These are phyloP conservation scores for Medicago lupulina DNA, from an alignment of 306 rosid species.

Conservation along the genomic window DNA sequence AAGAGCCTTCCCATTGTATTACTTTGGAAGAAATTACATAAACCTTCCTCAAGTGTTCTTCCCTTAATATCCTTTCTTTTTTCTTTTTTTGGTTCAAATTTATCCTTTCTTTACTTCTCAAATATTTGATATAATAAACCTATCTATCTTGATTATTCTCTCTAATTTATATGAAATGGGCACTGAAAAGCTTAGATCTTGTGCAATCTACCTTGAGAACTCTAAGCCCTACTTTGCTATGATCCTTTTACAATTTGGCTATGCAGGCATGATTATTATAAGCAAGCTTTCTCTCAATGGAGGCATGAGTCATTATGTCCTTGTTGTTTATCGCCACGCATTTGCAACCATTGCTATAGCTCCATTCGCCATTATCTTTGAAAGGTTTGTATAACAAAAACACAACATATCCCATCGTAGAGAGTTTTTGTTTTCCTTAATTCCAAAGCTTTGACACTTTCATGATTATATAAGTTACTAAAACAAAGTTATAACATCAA, in stretches of 20 bases:
- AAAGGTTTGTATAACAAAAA: constrained; percentile 54
- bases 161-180: constrained; percentile 27
- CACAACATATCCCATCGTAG: too few relatives aligned
- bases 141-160: constrained; percentile 8
- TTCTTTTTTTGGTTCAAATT: too few relatives aligned
- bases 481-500: too few relatives aligned
- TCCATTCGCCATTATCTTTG: constrained; percentile 80
- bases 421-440: too few relatives aligned
- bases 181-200: constrained; percentile 53
- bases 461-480: too few relatives aligned
- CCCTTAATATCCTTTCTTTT: too few relatives aligned
- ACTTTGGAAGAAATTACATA: constrained; percentile 42
- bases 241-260: constrained; percentile 83
- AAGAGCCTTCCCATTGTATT: constrained; percentile 13
- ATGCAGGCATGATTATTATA: constrained; percentile 86
- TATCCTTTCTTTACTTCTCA: too few relatives aligned
- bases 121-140: neutral
- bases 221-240: constrained; percentile 83
- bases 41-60: constrained; percentile 25
- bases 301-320: constrained; percentile 96
- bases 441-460: too few relatives aligned
- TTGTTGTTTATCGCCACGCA: constrained; percentile 92
- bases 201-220: constrained; percentile 52
- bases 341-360: constrained; percentile 72
- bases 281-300: constrained; percentile 76